phyloP scores from a whole-genome alignment of 306 rosid species.

The Amphicarpaea edgeworthii region DNA sequence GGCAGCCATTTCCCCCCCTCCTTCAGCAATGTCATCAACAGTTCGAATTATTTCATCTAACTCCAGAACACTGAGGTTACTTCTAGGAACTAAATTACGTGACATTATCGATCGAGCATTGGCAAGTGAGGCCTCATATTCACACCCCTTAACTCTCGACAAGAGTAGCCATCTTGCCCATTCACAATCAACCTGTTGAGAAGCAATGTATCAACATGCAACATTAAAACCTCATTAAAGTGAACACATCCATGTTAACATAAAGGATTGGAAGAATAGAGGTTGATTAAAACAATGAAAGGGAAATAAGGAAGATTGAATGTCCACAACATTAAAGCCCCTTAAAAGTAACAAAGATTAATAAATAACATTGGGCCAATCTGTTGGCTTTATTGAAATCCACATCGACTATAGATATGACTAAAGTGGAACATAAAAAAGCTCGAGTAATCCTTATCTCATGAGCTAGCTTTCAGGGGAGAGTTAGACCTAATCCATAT shows the following conservation, averaged over 20 bases:
- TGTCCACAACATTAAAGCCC: slow-evolving; percentile 11
- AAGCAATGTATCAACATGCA: slow-evolving; percentile 48
- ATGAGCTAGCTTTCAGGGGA: not conserved
- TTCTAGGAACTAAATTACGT: slow-evolving; percentile 63
- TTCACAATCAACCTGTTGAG: slow-evolving; percentile 80
- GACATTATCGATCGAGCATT: slow-evolving; percentile 84
- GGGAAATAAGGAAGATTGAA: slow-evolving; percentile 12
- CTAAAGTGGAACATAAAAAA: not conserved
- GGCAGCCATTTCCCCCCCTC: slow-evolving; percentile 97
- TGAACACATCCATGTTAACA: not conserved
- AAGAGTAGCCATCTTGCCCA: slow-evolving; percentile 96
- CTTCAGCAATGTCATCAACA: slow-evolving; percentile 98
- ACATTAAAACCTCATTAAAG: not conserved
- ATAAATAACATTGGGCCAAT: no score
- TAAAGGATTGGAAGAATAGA: not conserved
- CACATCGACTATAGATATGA: not conserved
- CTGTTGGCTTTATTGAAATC: not conserved
- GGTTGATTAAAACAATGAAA: slow-evolving; percentile 15
- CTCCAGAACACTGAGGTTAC: slow-evolving; percentile 70
- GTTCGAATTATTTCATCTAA: slow-evolving; percentile 85
- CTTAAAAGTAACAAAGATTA: not conserved
- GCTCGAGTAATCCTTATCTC: not conserved
- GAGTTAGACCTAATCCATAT: not conserved
- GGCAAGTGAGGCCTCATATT: slow-evolving; percentile 86
- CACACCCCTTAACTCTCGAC: slow-evolving; percentile 82